A percentile compares a stretch with the other conserved stretches of the same genome.
These are phyloP conservation scores for Collariella sp. DNA, from an alignment of 495 filamentous ascomycete genomes.

Conservation along the genomic window DNA sequence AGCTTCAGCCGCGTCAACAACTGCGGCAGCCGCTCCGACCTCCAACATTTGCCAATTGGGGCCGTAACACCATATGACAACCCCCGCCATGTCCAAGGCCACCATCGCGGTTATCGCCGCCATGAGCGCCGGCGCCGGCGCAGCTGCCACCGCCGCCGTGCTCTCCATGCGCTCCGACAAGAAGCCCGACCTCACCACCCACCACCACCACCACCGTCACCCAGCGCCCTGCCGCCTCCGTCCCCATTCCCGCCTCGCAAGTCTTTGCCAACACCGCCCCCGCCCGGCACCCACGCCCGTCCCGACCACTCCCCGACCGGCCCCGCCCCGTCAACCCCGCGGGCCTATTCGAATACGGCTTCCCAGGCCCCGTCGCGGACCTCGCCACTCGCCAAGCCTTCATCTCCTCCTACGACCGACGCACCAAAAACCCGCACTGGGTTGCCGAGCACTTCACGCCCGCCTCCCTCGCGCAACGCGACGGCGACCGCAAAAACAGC, in stretches of 20 bases:
- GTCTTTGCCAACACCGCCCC: constrained; percentile 24
- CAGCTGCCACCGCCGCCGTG: constrained; percentile 66
- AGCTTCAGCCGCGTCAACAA: background rate
- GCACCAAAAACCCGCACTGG: constrained; percentile 87
- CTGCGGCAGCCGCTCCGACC: background rate
- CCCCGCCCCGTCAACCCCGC: constrained; percentile 60
- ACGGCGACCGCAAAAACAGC: constrained; percentile 78
- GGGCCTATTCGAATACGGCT: constrained; percentile 92
- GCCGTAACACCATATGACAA: no score
- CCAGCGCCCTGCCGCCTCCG: constrained; percentile 25
- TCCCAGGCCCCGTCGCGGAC: constrained; percentile 84
- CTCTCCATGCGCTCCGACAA: constrained; percentile 53
- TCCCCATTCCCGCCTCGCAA: constrained; percentile 39
- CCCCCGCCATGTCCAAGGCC: constrained; percentile 65
- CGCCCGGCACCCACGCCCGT: background rate
- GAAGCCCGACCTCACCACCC: constrained; percentile 27
- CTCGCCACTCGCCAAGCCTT: constrained; percentile 64
- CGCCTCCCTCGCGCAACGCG: constrained; percentile 61
- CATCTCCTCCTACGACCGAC: constrained; percentile 81
- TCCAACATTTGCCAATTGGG: no score
- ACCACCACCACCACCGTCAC: constrained; percentile 35
- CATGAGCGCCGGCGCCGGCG: constrained; percentile 80
- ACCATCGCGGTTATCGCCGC: constrained; percentile 84
- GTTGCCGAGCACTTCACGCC: constrained; percentile 96
- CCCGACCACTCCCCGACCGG: constrained; percentile 1